These are phyloP conservation scores for Amylocarpus encephaloides DNA, from an alignment of 2,329 filamentous ascomycete genomes.

Conservation along the genomic window DNA sequence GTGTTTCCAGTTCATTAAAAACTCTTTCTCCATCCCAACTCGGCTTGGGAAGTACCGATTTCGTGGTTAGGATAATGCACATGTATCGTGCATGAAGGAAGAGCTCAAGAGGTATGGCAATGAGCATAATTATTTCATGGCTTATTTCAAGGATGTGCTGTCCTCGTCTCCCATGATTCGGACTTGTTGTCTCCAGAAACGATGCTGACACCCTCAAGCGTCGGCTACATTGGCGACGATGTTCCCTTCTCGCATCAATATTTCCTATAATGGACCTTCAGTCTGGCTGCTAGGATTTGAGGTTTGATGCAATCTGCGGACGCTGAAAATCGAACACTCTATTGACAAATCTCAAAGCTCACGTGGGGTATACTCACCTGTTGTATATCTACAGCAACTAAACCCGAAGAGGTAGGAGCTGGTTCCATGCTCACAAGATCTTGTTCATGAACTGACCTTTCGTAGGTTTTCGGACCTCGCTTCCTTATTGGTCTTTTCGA, in stretches of 20 bases:
- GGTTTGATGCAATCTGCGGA: conserved; percentile 10
- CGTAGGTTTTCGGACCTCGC: conserved; percentile 42
- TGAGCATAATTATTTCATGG: conserved; percentile 43
- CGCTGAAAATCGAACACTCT: too few species aligned
- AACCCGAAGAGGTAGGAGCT: not conserved
- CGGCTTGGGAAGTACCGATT: not conserved
- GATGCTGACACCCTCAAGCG: not conserved
- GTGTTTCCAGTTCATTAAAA: too few species aligned
- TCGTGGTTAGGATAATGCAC: conserved; percentile 13
- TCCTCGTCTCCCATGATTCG: too few species aligned
- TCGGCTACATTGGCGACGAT: conserved; percentile 36
- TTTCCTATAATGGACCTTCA: conserved; percentile 33
- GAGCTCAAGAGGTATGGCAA: conserved; percentile 45
- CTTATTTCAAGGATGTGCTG: conserved; percentile 27
- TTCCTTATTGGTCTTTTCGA: conserved; percentile 42
- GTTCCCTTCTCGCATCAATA: conserved; percentile 36
- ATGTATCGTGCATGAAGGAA: conserved; percentile 32
- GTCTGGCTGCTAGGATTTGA: conserved; percentile 28
- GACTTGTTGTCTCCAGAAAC: too few species aligned
- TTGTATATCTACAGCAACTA: conserved; percentile 9
- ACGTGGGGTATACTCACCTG: not conserved
- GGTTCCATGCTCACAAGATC: too few species aligned
- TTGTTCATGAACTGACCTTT: not conserved
- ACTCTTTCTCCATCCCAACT: too few species aligned
- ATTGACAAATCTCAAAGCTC: not conserved